Percentiles rank a stretch among this genome's conserved stretches.
These are phyloP conservation scores for Crithidia acanthocephali DNA, from an alignment of 208 protist genomes.

Conservation along the genomic window DNA sequence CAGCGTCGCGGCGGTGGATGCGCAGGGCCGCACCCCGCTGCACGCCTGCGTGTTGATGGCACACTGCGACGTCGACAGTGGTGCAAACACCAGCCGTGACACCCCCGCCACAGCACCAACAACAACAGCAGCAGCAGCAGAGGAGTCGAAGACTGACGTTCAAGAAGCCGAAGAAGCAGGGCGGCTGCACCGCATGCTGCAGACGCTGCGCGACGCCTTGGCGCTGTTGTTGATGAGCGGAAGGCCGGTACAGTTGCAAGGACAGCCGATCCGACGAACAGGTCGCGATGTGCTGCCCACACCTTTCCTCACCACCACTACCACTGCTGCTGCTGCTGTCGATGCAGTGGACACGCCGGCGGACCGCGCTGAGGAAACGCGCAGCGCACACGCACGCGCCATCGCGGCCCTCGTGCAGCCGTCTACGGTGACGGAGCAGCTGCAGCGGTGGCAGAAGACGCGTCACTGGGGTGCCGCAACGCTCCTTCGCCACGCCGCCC, in stretches of 20 bases:
- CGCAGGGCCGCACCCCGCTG: slow-evolving; percentile 58
- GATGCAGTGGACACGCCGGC: neutral
- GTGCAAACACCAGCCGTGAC: neutral
- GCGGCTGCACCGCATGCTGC: slow-evolving; percentile 19
- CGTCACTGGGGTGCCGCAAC: slow-evolving; percentile 33
- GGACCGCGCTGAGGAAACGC: too few species aligned
- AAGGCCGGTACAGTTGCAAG: slow-evolving; percentile 8
- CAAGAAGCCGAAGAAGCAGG: neutral
- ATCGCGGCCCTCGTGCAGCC: slow-evolving; percentile 20
- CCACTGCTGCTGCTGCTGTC: neutral
- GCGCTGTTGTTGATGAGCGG: neutral
- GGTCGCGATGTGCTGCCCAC: slow-evolving; percentile 19
- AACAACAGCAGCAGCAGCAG: neutral
- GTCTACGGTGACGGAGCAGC: slow-evolving; percentile 35
- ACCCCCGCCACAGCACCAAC: neutral
- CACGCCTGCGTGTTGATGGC: slow-evolving; percentile 46
- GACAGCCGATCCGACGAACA: slow-evolving; percentile 13
- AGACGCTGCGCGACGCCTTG: slow-evolving; percentile 9
- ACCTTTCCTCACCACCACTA: neutral
- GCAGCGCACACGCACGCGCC: neutral
- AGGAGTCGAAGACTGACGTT: slow-evolving; percentile 4
- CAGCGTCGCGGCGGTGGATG: slow-evolving; percentile 44
- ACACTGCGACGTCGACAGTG: neutral
- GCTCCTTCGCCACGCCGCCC: neutral
- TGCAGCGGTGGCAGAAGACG: slow-evolving; percentile 35